A percentile compares a stretch with the other conserved stretches of the same genome.
Evolutionary conservation across 192 early-diverging fungal species (phyloP).

Genomic region (Coemansia sp.): DNA sequence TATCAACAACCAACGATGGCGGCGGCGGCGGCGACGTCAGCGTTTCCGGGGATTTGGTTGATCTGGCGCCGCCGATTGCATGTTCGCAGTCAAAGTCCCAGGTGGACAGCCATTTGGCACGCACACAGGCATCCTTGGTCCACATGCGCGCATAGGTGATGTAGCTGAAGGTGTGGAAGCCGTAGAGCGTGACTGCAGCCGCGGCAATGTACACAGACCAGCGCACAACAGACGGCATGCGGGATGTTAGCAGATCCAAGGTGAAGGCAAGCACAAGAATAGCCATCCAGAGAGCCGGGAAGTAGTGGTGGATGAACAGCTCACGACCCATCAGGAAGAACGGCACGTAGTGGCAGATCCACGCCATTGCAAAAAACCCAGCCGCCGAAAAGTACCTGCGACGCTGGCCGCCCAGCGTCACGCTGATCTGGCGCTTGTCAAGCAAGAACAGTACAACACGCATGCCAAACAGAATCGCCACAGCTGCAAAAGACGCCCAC

Average conservation of each 20-base stretch:
- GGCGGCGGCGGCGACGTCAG: constrained; percentile 1
- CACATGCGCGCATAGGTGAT: constrained; percentile 79
- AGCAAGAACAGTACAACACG: constrained; percentile 54
- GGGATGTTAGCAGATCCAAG: constrained; percentile 71
- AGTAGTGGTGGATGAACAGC: constrained; percentile 92
- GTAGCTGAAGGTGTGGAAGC: constrained; percentile 70
- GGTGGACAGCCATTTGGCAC: constrained; percentile 71
- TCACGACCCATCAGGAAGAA: constrained; percentile 91
- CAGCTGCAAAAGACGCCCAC: constrained; percentile 67
- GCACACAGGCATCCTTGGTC: constrained; percentile 72
- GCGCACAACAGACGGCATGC: constrained; percentile 53
- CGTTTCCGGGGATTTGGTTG: constrained; percentile 18
- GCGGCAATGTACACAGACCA: constrained; percentile 48
- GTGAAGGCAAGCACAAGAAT: constrained; percentile 74
- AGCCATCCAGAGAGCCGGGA: constrained; percentile 91
- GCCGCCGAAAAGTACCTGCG: constrained; percentile 57
- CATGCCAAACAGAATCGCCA: constrained; percentile 61
- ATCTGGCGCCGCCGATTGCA: constrained; percentile 36
- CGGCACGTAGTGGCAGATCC: constrained; percentile 83
- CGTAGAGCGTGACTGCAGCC: constrained; percentile 57
- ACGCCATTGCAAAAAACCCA: constrained; percentile 74
- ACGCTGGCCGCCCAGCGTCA: constrained; percentile 40
- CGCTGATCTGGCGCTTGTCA: constrained; percentile 59
- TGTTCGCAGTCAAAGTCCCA: constrained; percentile 86
- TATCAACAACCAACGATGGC: background rate